Evolutionary conservation across 2,329 filamentous ascomycete species (phyloP), one percentile per base, ranked within the genome.

Genomic region (Corinectria fuckeliana): DNA sequence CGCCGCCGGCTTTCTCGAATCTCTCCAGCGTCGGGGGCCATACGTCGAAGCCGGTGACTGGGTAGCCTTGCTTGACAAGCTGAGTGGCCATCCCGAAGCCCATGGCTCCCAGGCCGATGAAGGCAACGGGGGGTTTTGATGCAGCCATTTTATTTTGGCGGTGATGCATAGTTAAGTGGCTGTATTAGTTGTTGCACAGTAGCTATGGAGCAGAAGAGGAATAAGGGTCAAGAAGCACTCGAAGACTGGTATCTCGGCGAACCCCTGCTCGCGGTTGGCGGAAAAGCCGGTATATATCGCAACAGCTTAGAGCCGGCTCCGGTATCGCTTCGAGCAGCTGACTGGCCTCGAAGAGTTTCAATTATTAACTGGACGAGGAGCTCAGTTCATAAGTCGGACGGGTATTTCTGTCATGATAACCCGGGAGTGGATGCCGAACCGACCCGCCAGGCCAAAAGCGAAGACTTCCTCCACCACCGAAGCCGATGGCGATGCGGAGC

Each of bases 61-160:
- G 30, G 26, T 56, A 61, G 28, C 63, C 61, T 45, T 59, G 38
- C 7, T 49, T 59, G 34, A 65, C 34, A 2, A 65, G 55, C 0
- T 63, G 51, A 3, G 54, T 54, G 20, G 63, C 63, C 63, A 63
- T 65, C 32, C 63, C 63, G 8, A 63, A 63, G 48, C 63, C 63
- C 63, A 65, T 65, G 50, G 63, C 63, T 45, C 63, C 63, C 1
- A 65, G 58, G 26, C 58, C 63, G 11, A 63, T 61, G n/a, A 65
- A 65, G 14, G 57, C 60, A 42, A 63, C 53, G 7, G 56, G 56
- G 1, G 53, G 23, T 10, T 62, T 62, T n/a, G 56, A 23, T 25
- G 21, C 6, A 6, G 52, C n/a, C 59, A 62, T 64, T 26, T 23
- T 25, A 16, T 20, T 38, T 32, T 9, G 36, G 25, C 50, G 28